Conservation (phyloP, 768 basidiomycete species). For the Russula dissimulans region DNA sequence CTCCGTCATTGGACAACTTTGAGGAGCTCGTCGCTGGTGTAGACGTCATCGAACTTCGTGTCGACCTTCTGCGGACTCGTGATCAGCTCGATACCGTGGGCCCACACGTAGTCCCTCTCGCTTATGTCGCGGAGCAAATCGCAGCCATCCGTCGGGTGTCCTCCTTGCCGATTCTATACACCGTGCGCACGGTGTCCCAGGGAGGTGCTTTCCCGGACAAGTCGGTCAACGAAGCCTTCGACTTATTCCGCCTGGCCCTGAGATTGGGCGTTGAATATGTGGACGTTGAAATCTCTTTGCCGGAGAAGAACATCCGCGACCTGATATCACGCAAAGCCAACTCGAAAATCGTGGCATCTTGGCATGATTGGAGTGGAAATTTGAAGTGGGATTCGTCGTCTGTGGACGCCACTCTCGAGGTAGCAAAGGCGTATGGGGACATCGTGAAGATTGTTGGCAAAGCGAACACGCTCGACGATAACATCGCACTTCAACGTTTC, state of each 20-base stretch:
- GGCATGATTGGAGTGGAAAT: conserved; percentile 87
- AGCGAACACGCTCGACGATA: conserved; percentile 65
- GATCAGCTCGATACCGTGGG: conserved; percentile 39
- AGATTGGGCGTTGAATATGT: conserved; percentile 86
- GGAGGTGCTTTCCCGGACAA: conserved; percentile 87
- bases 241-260: conserved; percentile 68
- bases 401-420: conserved; percentile 59
- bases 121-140: conserved; percentile 76
- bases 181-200: conserved; percentile 79
- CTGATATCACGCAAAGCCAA: conserved; percentile 54
- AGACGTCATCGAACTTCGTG: conserved; percentile 90
- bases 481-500: conserved; percentile 71
- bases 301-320: conserved; percentile 49
- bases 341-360: conserved; percentile 83
- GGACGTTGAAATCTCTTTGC: conserved; percentile 80
- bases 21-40: conserved; percentile 72
- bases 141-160: conserved; percentile 68
- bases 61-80: conserved; percentile 67
- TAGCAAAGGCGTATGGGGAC: conserved; percentile 65
- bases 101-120: conserved; percentile 50
- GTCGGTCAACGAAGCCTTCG: conserved; percentile 59
- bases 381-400: conserved; percentile 69
- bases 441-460: conserved; percentile 90
- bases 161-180: conserved; percentile 82
- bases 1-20: conserved; percentile 54